A percentile compares a stretch with the other conserved stretches of the same genome.
Conservation (phyloP, 2,329 filamentous ascomycete species). For the Trichoderma atrobrunneum region DNA sequence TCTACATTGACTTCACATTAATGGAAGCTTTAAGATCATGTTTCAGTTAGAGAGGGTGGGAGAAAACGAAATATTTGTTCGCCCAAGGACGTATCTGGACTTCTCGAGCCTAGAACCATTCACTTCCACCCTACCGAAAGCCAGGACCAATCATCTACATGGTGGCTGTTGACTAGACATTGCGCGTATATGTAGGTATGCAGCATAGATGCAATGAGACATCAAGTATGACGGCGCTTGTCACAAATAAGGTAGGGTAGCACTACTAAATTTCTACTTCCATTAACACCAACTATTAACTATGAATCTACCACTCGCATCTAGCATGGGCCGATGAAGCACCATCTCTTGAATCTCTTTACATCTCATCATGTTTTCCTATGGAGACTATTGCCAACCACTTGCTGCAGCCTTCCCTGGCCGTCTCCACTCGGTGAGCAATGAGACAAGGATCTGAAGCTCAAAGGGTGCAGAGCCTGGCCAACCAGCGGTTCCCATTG, state of each 20-base stretch:
- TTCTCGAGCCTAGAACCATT: not conserved
- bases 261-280: not conserved
- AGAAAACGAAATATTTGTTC: not conserved
- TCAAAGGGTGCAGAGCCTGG: not conserved
- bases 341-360: not conserved
- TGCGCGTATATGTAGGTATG: not conserved
- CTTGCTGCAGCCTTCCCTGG: conserved; percentile 1
- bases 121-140: not conserved
- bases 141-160: not conserved
- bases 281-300: not conserved
- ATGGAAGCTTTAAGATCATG: not conserved
- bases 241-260: not conserved
- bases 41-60: not conserved
- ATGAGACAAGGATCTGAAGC: conserved; percentile 3
- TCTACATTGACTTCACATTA: not conserved
- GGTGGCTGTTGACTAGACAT: not conserved
- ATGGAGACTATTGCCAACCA: not conserved
- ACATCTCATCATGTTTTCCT: not conserved
- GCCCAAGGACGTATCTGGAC: not conserved
- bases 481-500: not conserved
- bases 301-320: not conserved
- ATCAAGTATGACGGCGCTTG: not conserved
- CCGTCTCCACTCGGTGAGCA: conserved; percentile 16
- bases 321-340: not conserved
- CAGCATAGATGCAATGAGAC: not conserved